Base-by-base conservation (phyloP, 257 asterid species). In the Forsythia suspensa region DNA sequence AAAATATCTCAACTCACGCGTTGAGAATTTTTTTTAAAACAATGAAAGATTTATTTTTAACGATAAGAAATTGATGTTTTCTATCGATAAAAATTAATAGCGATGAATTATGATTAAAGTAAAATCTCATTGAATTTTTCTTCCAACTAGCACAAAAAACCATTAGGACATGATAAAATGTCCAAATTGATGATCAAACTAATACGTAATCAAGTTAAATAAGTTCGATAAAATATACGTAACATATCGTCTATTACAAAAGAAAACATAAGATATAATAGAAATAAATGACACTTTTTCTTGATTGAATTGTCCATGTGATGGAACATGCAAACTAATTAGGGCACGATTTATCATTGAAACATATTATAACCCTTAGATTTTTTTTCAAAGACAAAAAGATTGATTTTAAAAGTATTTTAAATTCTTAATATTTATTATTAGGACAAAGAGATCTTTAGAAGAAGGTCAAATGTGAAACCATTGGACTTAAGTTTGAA, bases 401-500 rank as follows among this genome's bases (percentile, higher is more conserved):
- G 69, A 4, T 67, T 79, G 74, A 46, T 77, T 59, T 41, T 34
- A 43, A 8, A 15, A 59, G 65, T 5, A 24, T 40, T 40, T 10
- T 51, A 20, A 42, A 75, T 42, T 75, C 4, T 4, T 75, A 13
- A n/a, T 40, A 38, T 34, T 8, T 38, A 39, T 55, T 38, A 5
- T 29, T 6, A 42, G 36, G 38, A n/a, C 36, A 61, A 2, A 2
- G 68, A 20, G 34, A 61, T 61, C 68, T 8, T 20, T 61, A 8
- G 15, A 21, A 59, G 37, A 20, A n/a, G 37, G 36, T 9, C 69
- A 24, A 61, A 61, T 61, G 13, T 63, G 38, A 15, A 82, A 39
- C 43, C 29, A 13, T 51, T 63, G 48, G 79, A 72, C 74, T 29
- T 63, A 71, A 57, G 41, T 57, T 81, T 65, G 73, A 43, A 71